phyloP scores from a whole-genome alignment of 2,329 filamentous ascomycete species.

The Nakataea oryzae region DNA sequence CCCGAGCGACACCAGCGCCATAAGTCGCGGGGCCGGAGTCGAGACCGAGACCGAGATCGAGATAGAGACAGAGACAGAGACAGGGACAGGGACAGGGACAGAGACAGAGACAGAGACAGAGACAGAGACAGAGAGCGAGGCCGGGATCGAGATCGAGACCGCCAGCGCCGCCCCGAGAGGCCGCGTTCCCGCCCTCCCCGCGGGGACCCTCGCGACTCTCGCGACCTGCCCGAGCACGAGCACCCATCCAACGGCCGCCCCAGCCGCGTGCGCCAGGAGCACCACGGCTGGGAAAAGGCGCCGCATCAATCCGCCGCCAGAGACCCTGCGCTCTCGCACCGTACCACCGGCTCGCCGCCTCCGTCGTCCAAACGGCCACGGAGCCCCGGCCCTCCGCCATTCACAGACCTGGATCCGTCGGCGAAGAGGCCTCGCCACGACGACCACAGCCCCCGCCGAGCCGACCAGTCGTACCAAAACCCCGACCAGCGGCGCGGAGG shows the following conservation, averaged over 20 bases:
- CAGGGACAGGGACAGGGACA: no score
- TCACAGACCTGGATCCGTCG: constrained; percentile 1
- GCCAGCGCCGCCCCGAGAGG: constrained; percentile 11
- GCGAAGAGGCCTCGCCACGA: constrained; percentile 12
- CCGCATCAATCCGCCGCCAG: neutral
- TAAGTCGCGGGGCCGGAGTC: constrained; percentile 18
- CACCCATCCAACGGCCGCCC: constrained; percentile 9
- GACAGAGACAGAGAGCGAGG: no score
- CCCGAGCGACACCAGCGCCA: constrained; percentile 12
- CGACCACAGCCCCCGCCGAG: constrained; percentile 8
- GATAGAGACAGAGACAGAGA: no score
- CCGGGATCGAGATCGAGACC: constrained; percentile 26
- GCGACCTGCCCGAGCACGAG: constrained; percentile 7
- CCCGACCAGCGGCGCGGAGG: constrained; percentile 8
- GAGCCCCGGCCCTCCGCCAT: constrained; percentile 14
- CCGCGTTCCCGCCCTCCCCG: neutral
- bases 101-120: constrained; percentile 26
- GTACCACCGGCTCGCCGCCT: constrained; percentile 11
- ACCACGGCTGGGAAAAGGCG: neutral
- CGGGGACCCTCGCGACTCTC: neutral
- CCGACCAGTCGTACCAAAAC: neutral
- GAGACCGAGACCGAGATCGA: constrained; percentile 21
- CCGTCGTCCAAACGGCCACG: constrained; percentile 17
- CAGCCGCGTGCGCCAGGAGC: neutral
- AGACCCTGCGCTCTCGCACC: neutral